Percentiles rank a stretch among this genome's conserved stretches.
Evolutionary conservation across 2,329 filamentous ascomycete genomes (phyloP).

Genomic region (Neonectria ditissima): DNA sequence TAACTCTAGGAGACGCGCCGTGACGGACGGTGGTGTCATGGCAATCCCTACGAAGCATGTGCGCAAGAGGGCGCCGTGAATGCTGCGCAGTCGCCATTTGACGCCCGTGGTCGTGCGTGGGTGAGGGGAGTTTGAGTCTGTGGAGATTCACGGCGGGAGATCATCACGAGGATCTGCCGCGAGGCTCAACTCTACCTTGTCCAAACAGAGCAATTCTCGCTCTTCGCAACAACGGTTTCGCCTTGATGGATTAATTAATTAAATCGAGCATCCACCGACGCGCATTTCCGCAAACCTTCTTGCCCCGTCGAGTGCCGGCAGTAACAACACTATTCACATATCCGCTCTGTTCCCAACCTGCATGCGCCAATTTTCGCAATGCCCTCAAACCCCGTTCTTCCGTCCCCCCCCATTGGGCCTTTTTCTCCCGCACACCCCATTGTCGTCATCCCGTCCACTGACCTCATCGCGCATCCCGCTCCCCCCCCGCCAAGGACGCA

Average conservation of each 20-base stretch:
- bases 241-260: not conserved
- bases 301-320: not conserved
- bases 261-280: not conserved
- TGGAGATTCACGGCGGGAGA: conserved; percentile 40
- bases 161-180: conserved; percentile 32
- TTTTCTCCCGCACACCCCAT: not conserved
- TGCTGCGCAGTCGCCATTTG: not conserved
- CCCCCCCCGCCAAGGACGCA: not conserved
- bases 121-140: conserved; percentile 27
- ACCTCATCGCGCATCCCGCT: conserved; percentile 46
- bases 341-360: conserved; percentile 3
- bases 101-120: conserved; percentile 13
- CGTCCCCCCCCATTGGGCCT: conserved; percentile 15
- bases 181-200: conserved; percentile 29
- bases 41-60: not conserved
- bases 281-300: not conserved
- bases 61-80: no score
- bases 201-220: conserved; percentile 5
- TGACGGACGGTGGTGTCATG: not conserved
- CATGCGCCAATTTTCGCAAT: conserved; percentile 24
- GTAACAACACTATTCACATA: not conserved
- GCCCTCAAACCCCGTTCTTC: conserved; percentile 13
- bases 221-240: not conserved
- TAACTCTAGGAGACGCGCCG: not conserved
- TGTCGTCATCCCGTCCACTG: conserved; percentile 46